Conservation (phyloP, 176 grass and related monocot genomes). For the Alopecurus myosuroides region DNA sequence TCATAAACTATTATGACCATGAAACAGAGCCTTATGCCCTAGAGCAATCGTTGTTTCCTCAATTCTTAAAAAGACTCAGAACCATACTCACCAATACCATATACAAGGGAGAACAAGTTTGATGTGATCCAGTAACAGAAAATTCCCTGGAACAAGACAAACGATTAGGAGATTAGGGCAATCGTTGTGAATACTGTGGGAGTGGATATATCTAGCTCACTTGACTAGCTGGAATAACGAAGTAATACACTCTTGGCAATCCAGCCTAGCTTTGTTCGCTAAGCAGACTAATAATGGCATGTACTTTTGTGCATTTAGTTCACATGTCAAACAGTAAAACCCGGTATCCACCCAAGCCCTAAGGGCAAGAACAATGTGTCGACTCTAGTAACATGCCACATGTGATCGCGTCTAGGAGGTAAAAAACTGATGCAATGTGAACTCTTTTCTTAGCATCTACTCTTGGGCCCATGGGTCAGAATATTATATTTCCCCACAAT, state of each 20-base stretch:
- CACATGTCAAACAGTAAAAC: neutral
- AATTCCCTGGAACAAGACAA: constrained; percentile 49
- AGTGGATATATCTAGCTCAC: neutral
- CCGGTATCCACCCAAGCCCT: neutral
- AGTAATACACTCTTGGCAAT: neutral
- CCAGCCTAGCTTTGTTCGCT: neutral
- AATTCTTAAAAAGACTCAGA: neutral
- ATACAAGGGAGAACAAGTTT: constrained; percentile 71
- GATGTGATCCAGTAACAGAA: constrained; percentile 96
- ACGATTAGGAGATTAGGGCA: constrained; percentile 17
- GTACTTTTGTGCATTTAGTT: neutral
- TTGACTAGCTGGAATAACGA: neutral
- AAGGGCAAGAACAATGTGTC: too few relatives aligned
- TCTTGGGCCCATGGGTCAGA: too few relatives aligned
- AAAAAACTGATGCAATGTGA: too few relatives aligned
- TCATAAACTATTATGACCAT: neutral
- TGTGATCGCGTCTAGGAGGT: too few relatives aligned
- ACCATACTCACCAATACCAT: constrained; percentile 69
- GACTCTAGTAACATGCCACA: too few relatives aligned
- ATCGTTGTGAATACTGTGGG: constrained; percentile 9
- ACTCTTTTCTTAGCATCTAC: too few relatives aligned
- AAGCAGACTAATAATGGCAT: neutral
- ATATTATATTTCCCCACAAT: too few relatives aligned
- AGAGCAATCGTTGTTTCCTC: neutral
- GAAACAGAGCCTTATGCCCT: constrained; percentile 11